A percentile compares a stretch with the other conserved stretches of the same genome.
Conservation (phyloP, 352 stramenopile genomes). For the Phytophthora litchii region DNA sequence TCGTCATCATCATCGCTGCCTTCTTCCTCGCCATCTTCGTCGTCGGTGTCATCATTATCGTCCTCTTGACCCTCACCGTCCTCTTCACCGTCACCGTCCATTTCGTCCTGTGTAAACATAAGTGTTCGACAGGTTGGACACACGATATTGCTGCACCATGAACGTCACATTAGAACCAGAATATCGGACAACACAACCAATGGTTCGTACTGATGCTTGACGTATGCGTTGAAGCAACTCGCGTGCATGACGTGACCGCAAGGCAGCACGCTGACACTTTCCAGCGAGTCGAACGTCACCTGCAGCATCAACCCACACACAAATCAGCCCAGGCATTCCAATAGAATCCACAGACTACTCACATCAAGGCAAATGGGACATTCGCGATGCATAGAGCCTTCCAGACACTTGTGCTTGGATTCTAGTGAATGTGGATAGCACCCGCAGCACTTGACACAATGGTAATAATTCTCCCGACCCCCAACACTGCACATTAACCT, state of each 20-base stretch:
- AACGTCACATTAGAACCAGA: slow-evolving; percentile 1
- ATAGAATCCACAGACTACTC: not conserved
- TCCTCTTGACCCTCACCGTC: slow-evolving; percentile 18
- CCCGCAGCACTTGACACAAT: slow-evolving; percentile 78
- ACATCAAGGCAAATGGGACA: slow-evolving; percentile 85
- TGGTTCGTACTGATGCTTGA: slow-evolving; percentile 56
- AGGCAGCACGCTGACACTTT: slow-evolving; percentile 70
- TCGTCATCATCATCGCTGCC: slow-evolving; percentile 17
- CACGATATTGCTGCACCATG: slow-evolving; percentile 44
- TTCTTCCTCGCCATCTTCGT: slow-evolving; percentile 19
- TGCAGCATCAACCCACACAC: slow-evolving; percentile 17
- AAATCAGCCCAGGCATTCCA: slow-evolving; percentile 1
- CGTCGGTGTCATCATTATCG: slow-evolving; percentile 20
- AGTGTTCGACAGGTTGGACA: slow-evolving; percentile 70
- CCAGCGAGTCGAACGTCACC: slow-evolving; percentile 78
- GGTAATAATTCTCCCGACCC: slow-evolving; percentile 80
- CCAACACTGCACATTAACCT: slow-evolving; percentile 49
- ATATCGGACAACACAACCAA: not conserved
- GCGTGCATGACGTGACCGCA: slow-evolving; percentile 82
- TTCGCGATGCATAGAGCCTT: slow-evolving; percentile 82
- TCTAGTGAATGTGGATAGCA: slow-evolving; percentile 77
- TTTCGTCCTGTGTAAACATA: slow-evolving; percentile 52
- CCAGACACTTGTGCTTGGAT: slow-evolving; percentile 79
- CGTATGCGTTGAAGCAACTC: slow-evolving; percentile 68
- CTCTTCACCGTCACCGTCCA: slow-evolving; percentile 24